These are phyloP conservation scores for Cutaneotrichosporon mucoides DNA, from an alignment of 1,284 basidiomycete species.

Conservation along the genomic window DNA sequence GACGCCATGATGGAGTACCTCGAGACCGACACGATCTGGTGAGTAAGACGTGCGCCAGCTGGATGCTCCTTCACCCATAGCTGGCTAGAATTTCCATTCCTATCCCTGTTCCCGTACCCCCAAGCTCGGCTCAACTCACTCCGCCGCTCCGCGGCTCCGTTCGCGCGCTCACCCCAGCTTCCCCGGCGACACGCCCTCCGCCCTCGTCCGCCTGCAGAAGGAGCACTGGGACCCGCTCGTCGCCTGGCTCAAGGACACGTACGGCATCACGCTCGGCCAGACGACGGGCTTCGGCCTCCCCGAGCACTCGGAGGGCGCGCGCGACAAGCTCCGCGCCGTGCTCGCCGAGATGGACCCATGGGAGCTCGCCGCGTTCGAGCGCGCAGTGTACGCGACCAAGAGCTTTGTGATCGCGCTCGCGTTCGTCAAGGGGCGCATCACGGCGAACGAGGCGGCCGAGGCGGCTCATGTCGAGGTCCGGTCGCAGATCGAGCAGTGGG, in stretches of 20 bases:
- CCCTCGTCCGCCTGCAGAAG: slow-evolving; percentile 74
- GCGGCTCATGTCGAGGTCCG: slow-evolving; percentile 86
- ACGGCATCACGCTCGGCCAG: slow-evolving; percentile 62
- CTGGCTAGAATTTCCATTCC: too few species aligned
- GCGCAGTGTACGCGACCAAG: slow-evolving; percentile 84
- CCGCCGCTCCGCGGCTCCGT: too few species aligned
- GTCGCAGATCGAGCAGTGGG: slow-evolving; percentile 94
- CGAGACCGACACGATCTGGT: slow-evolving; percentile 96
- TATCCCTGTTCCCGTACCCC: too few species aligned
- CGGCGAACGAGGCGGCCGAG: slow-evolving; percentile 76
- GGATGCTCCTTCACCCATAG: too few species aligned
- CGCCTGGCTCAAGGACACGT: slow-evolving; percentile 68
- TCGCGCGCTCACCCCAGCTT: slow-evolving; percentile 60
- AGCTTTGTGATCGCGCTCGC: slow-evolving; percentile 86
- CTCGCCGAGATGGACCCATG: slow-evolving; percentile 67
- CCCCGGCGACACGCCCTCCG: slow-evolving; percentile 69
- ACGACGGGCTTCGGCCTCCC: slow-evolving; percentile 66
- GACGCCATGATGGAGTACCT: slow-evolving; percentile 77
- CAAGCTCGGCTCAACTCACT: too few species aligned
- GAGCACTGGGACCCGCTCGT: slow-evolving; percentile 86
- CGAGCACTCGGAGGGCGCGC: slow-evolving; percentile 65
- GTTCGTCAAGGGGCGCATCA: slow-evolving; percentile 68
- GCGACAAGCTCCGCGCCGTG: slow-evolving; percentile 58
- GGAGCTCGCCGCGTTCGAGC: slow-evolving; percentile 90
- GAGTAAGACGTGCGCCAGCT: background rate